Conservation (phyloP, 2,329 filamentous ascomycete species). For the Albifimbria verrucaria region DNA sequence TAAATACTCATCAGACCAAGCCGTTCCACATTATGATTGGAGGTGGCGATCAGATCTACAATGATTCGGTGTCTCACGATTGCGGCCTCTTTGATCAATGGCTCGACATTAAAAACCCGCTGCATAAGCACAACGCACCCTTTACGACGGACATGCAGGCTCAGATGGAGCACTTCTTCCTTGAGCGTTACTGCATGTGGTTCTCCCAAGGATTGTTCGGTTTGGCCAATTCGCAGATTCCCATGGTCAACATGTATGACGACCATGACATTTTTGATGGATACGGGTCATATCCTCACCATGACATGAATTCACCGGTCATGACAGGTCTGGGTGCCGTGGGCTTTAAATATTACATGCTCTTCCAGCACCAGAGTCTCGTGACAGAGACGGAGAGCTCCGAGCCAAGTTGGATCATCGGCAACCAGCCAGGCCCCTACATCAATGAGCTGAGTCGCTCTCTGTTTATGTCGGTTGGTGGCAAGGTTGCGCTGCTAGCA, state of each 20-base stretch:
- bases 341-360: slow-evolving; percentile 97
- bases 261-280: slow-evolving; percentile 92
- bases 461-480: slow-evolving; percentile 79
- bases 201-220: slow-evolving; percentile 94
- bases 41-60: slow-evolving; percentile 96
- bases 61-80: slow-evolving; percentile 76
- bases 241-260: slow-evolving; percentile 98
- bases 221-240: slow-evolving; percentile 90
- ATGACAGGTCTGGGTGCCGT: slow-evolving; percentile 87
- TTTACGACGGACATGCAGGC: slow-evolving; percentile 82
- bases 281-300: slow-evolving; percentile 87
- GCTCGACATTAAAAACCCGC: slow-evolving; percentile 75
- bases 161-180: slow-evolving; percentile 84
- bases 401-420: slow-evolving; percentile 90
- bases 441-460: slow-evolving; percentile 84
- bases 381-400: slow-evolving; percentile 73
- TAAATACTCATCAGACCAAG: slow-evolving; percentile 84
- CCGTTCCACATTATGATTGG: slow-evolving; percentile 99
- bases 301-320: slow-evolving; percentile 86
- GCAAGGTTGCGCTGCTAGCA: slow-evolving; percentile 76
- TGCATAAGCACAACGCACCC: slow-evolving; percentile 73
- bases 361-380: slow-evolving; percentile 95
- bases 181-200: slow-evolving; percentile 88
- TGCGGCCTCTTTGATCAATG: slow-evolving; percentile 78
- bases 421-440: slow-evolving; percentile 77